Evolutionary conservation across 1,139 yeast genomes (phyloP), one percentile per base, ranked within the genome.

Genomic region (Scheffersomyces lignicola): DNA sequence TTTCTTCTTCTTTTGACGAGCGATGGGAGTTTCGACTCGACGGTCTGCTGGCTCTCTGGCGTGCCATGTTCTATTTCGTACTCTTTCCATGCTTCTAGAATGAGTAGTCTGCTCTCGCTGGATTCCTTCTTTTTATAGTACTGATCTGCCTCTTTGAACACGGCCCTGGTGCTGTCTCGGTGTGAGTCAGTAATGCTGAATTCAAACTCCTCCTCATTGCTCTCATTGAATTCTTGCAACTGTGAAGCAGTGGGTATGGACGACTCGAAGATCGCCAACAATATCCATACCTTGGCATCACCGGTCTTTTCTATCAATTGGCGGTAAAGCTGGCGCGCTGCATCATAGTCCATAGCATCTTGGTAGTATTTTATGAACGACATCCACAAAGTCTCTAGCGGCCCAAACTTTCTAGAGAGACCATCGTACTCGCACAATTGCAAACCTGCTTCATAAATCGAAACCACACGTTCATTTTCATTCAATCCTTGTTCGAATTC

Each of bases 51-150:
- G 0, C 74, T 47, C 3, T 60, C 66, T 0, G 47, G 56, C 14
- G 65, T 58, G 0, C 97, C 97, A 52, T 87, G 78, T 2, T 58
- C 60, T 24, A 59, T 49, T 50, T 89, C 96, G 57, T 84, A 89
- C 36, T 71, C 70, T 32, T 65, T 64, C 73, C 84, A 78, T 0
- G 89, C 80, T 39, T 84, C 82, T 20, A 82, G 62, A 5, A 89
- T 55, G 1, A 68, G 56, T 2, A 74, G 63, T 31, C 94, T 69
- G 22, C 72, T 72, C 24, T 72, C 72, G 13, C 62, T 62, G 18
- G 61, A 54, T 12, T 53, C 51, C 3, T 47, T 39, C 3, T 53
- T 50, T 46, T 73, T 75, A 52, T 72, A 76, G 35, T 60, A 54
- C 3, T 46, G 48, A 36, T 80, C 60, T 0, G 86, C 94, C 24